Percentiles rank a stretch among this genome's conserved stretches.
phyloP scores from a whole-genome alignment of 2,329 filamentous ascomycete species.

The Nannizziopsis arthrosporioides region DNA sequence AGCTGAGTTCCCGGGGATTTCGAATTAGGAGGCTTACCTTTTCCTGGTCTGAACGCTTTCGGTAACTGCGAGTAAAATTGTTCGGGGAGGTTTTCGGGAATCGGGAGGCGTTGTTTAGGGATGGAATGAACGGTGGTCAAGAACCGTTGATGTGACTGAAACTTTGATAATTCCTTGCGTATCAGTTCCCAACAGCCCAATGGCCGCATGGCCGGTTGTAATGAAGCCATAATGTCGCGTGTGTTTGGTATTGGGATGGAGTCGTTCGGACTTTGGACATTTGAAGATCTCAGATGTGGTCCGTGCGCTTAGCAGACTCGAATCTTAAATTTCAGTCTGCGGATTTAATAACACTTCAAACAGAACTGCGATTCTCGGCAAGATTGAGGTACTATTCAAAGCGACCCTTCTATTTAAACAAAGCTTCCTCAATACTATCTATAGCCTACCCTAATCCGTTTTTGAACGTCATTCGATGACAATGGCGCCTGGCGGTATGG shows the following conservation, averaged over 20 bases:
- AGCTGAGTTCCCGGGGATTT: not conserved
- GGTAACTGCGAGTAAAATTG: conserved; percentile 36
- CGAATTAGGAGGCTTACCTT: conserved; percentile 21
- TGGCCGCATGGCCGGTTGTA: conserved; percentile 50
- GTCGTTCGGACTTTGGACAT: conserved; percentile 4
- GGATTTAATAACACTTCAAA: not conserved
- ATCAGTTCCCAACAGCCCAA: conserved; percentile 58
- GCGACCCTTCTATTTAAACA: too few species aligned
- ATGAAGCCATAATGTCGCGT: conserved; percentile 43
- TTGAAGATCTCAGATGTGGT: conserved; percentile 15
- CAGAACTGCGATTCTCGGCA: too few species aligned
- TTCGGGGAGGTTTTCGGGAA: conserved; percentile 33
- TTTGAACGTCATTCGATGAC: not conserved
- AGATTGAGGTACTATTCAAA: too few species aligned
- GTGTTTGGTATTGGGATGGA: conserved; percentile 7
- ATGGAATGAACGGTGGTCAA: conserved; percentile 41
- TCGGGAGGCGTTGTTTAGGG: conserved; percentile 29
- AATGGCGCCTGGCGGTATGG: conserved; percentile 32
- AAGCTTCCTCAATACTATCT: too few species aligned
- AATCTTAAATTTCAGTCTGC: conserved; percentile 3
- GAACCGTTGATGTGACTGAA: conserved; percentile 36
- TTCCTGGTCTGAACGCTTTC: conserved; percentile 26
- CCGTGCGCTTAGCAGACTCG: conserved; percentile 9
- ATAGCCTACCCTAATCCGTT: not conserved
- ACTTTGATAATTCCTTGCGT: conserved; percentile 45